These are phyloP conservation scores for Calycina herbarum DNA, from an alignment of 2,329 filamentous ascomycete genomes.

Conservation along the genomic window DNA sequence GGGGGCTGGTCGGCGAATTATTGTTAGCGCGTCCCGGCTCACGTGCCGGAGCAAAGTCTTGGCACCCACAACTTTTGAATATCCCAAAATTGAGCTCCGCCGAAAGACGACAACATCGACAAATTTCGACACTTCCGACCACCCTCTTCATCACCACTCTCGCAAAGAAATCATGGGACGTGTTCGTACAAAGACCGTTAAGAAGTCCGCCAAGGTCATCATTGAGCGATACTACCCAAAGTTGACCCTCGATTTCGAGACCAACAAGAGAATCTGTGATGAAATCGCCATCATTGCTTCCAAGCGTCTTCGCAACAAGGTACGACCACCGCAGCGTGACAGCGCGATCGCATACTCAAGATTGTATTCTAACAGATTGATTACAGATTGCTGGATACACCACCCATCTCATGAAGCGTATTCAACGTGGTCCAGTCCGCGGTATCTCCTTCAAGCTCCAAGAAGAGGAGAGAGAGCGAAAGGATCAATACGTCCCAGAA, in stretches of 20 bases:
- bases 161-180: slow-evolving; percentile 41
- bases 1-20: too few relatives aligned
- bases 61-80: slow-evolving; percentile 4
- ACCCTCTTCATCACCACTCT: slow-evolving; percentile 20
- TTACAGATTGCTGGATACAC: slow-evolving; percentile 93
- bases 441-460: slow-evolving; percentile 99
- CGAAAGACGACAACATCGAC: background rate
- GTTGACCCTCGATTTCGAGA: slow-evolving; percentile 99
- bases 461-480: slow-evolving; percentile 99
- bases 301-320: slow-evolving; percentile 99
- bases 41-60: background rate
- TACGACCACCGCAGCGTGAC: slow-evolving; percentile 41
- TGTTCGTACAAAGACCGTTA: slow-evolving; percentile 46
- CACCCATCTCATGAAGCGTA: slow-evolving; percentile 99
- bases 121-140: background rate
- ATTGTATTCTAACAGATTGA: slow-evolving; percentile 10
- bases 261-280: slow-evolving; percentile 99
- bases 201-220: slow-evolving; percentile 88
- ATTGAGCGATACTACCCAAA: slow-evolving; percentile 98
- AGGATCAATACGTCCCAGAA: slow-evolving; percentile 99
- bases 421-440: slow-evolving; percentile 97
- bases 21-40: too few relatives aligned
- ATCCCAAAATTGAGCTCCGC: background rate
- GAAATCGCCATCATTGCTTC: slow-evolving; percentile 99
- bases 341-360: background rate